phyloP scores from a whole-genome alignment of 768 basidiomycete species.

The Clitopilus passeckerianus region DNA sequence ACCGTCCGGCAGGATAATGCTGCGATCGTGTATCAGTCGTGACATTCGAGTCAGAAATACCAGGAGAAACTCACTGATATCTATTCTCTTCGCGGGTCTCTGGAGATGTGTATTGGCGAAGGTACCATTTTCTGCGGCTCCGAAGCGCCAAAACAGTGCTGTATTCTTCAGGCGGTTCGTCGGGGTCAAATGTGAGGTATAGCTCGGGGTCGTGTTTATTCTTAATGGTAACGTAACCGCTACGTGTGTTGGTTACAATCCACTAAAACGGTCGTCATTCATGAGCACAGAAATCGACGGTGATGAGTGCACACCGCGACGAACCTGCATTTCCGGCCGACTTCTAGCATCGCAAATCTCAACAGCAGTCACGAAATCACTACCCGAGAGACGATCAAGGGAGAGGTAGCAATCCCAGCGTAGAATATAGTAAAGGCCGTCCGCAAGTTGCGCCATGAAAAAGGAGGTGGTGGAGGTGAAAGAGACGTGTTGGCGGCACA shows the following conservation, averaged over 20 bases:
- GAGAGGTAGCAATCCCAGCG: neutral
- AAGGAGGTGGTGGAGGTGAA: neutral
- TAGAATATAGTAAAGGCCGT: neutral
- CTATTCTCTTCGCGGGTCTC: neutral
- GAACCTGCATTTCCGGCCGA: neutral
- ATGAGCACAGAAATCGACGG: neutral
- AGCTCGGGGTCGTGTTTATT: neutral
- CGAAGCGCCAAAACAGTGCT: neutral
- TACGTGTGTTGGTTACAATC: neutral
- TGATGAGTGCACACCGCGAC: neutral
- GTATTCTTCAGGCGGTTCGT: neutral
- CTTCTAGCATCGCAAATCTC: neutral
- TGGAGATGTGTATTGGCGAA: neutral
- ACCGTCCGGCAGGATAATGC: neutral
- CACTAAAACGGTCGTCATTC: neutral
- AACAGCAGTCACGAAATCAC: neutral
- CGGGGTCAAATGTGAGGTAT: neutral
- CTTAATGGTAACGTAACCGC: neutral
- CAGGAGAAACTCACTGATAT: neutral
- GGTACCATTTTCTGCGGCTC: neutral
- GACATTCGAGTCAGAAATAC: neutral
- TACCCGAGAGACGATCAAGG: neutral
- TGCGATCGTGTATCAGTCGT: neutral
- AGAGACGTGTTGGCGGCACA: neutral
- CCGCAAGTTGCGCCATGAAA: neutral